These are phyloP conservation scores for Leishmania turanica DNA, from an alignment of 208 protist species.

Conservation along the genomic window DNA sequence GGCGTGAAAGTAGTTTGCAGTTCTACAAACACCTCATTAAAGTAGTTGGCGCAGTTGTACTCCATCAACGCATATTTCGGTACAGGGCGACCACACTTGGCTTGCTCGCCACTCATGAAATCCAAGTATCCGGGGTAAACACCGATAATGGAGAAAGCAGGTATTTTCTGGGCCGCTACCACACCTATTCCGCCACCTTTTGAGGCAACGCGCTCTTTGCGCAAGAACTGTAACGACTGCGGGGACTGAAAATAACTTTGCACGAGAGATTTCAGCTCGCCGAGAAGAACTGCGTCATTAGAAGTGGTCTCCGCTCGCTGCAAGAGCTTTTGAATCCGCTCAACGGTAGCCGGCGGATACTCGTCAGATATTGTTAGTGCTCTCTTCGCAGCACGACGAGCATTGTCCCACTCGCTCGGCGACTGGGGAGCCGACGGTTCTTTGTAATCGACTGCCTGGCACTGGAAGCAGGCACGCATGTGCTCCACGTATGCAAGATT, in stretches of 20 bases:
- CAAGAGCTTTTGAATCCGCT: constrained; percentile 17
- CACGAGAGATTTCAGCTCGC: constrained; percentile 30
- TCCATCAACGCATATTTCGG: constrained; percentile 83
- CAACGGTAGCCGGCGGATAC: constrained; percentile 34
- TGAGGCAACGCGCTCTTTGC: constrained; percentile 36
- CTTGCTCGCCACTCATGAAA: constrained; percentile 71
- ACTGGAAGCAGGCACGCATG: constrained; percentile 64
- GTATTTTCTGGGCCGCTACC: constrained; percentile 63
- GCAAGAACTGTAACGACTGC: constrained; percentile 44
- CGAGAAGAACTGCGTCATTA: constrained; percentile 31
- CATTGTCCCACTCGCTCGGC: constrained; percentile 37
- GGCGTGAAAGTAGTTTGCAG: constrained; percentile 75
- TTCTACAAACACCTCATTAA: constrained; percentile 86
- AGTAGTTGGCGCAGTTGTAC: constrained; percentile 87
- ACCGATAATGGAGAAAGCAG: constrained; percentile 73
- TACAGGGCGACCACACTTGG: constrained; percentile 62
- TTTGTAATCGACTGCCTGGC: constrained; percentile 39
- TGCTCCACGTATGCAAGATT: constrained; percentile 50
- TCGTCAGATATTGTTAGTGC: constrained; percentile 54
- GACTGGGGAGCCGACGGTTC: neutral
- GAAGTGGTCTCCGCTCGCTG: constrained; percentile 14
- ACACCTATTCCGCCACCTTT: constrained; percentile 75
- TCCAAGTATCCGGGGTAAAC: constrained; percentile 87
- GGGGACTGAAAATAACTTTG: constrained; percentile 62
- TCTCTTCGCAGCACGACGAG: constrained; percentile 42